Base-by-base conservation (phyloP, 495 filamentous ascomycete species). In the Penicillium robsamsonii region DNA sequence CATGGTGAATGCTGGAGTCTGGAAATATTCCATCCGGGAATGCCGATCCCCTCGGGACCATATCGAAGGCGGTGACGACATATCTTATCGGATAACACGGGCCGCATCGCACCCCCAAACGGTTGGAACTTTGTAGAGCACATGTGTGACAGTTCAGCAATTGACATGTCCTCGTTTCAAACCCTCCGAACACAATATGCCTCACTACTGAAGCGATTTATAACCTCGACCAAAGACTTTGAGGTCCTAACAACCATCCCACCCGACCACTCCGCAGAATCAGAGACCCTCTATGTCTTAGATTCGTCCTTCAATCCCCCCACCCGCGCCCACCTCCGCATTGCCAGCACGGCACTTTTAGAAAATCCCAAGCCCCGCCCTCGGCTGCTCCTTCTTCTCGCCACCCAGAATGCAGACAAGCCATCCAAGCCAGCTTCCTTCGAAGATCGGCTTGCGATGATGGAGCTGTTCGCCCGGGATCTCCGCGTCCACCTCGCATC, bases 221-320 rank as follows among this genome's bases (percentile, higher is more conserved):
- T 79, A 20, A 59, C 73, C 13, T 86, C 86, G 9, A 57, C 72
- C 35, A 75, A 77, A 25, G 75, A 72, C 33, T 84, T 91, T 50
- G 78, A 81, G 46, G 71, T 90, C 50, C 71, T 90, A 13, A 76
- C 78, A 59, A 86, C 83, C 6, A 54, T 85, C 33, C 66, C 79
- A 50, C 35, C 61, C 47, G 47, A 68, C 20, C 58, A 51, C 40
- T 46, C 61, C 18, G 67, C 60, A 35, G 63, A 63, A 46, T 55
- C 62, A 33, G 74, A 78, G 51, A 77, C 77, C 20, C 80, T 97
- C 61, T 87, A 92, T 69, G 84, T 97, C 58, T 84, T 97, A 62
- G 93, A 97, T 70, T 95, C 92, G 3, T 93, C 89, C 53, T 97
- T 96, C 82, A 97, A 97, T 66, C 93, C 93, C 15, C 93, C 93